Conservation (phyloP, 208 protist genomes). For the Acanthamoeba culbertsoni region DNA sequence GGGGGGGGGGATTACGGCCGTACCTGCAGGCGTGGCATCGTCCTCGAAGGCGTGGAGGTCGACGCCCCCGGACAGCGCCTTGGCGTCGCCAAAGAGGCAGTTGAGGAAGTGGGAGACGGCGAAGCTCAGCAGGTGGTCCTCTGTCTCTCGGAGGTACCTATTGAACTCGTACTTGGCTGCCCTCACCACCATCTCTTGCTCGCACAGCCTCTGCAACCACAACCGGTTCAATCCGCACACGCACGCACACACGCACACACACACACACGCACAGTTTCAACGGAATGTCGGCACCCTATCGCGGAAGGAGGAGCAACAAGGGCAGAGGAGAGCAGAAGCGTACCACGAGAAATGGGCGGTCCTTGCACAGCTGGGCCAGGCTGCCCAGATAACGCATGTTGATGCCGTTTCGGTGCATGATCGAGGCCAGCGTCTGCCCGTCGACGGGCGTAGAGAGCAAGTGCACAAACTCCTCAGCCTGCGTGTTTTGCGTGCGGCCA, state of each 20-base stretch:
- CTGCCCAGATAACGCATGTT: slow-evolving; percentile 77
- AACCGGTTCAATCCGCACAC: not conserved
- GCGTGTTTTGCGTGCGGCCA: too few species aligned
- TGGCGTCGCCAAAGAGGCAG: slow-evolving; percentile 67
- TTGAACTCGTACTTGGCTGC: slow-evolving; percentile 67
- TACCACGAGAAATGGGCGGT: slow-evolving; percentile 51
- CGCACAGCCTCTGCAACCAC: slow-evolving; percentile 42
- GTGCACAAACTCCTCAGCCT: slow-evolving; percentile 64
- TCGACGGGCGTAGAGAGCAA: slow-evolving; percentile 66
- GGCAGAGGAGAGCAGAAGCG: not conserved
- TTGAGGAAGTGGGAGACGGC: slow-evolving; percentile 70
- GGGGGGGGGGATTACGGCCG: too few species aligned
- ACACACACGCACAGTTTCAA: too few species aligned
- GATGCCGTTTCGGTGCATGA: slow-evolving; percentile 73
- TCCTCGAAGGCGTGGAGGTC: not conserved
- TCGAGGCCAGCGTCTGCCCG: slow-evolving; percentile 64
- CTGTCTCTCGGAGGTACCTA: not conserved
- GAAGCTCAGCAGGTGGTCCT: not conserved
- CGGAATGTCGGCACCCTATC: too few species aligned
- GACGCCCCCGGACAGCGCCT: not conserved
- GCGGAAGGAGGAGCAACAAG: too few species aligned
- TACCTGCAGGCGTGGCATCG: too few species aligned
- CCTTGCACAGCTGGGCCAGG: not conserved
- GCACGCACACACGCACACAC: not conserved
- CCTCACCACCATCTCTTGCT: slow-evolving; percentile 73